Conservation (phyloP, 352 stramenopile species). For the Globisporangium recalcitrans region DNA sequence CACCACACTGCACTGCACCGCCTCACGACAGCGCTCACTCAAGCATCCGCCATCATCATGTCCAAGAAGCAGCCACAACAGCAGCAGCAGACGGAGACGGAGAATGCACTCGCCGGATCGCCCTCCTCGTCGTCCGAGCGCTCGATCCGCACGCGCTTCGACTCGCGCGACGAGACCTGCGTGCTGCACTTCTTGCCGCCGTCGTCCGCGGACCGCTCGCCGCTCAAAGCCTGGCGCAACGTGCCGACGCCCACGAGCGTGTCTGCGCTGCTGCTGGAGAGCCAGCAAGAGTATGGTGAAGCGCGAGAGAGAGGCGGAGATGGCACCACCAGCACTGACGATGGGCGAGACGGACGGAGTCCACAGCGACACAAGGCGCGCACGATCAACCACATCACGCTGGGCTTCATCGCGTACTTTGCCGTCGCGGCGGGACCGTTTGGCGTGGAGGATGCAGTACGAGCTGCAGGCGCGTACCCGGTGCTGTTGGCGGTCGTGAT, state of each 20-base stretch:
- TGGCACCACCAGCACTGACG: slow-evolving; percentile 11
- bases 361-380: slow-evolving; percentile 37
- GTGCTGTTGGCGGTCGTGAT: slow-evolving; percentile 69
- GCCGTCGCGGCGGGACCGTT: slow-evolving; percentile 74
- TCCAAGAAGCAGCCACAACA: slow-evolving; percentile 1
- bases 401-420: slow-evolving; percentile 85
- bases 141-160: slow-evolving; percentile 58
- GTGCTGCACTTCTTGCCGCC: slow-evolving; percentile 59
- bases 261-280: slow-evolving; percentile 36
- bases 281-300: slow-evolving; percentile 38
- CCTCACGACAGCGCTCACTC: too few species aligned
- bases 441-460: slow-evolving; percentile 73
- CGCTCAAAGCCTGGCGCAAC: slow-evolving; percentile 73
- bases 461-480: slow-evolving; percentile 60
- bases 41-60: not conserved
- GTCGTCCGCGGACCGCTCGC: slow-evolving; percentile 67
- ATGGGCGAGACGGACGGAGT: slow-evolving; percentile 18
- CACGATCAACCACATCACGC: slow-evolving; percentile 77
- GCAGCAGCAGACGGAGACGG: not conserved
- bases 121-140: slow-evolving; percentile 9
- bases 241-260: slow-evolving; percentile 39
- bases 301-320: slow-evolving; percentile 27
- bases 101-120: not conserved
- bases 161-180: slow-evolving; percentile 48
- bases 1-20: too few species aligned